phyloP scores from a whole-genome alignment of 2,329 filamentous ascomycete species.

The Curvularia spicifera region DNA sequence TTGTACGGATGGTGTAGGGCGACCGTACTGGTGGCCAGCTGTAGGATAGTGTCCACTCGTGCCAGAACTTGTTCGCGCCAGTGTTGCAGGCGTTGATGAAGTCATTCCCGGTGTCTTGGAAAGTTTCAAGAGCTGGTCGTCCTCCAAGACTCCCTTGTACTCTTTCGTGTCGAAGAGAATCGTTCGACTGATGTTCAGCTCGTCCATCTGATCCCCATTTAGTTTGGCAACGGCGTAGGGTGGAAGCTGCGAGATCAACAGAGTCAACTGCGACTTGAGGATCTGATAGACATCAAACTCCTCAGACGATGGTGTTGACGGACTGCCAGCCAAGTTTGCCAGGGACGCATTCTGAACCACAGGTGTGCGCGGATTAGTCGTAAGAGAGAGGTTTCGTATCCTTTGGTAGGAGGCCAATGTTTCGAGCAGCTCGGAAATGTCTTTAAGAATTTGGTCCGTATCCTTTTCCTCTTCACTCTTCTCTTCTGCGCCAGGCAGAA shows the following conservation, averaged over 20 bases:
- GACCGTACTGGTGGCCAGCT: slow-evolving; percentile 40
- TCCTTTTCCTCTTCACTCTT: slow-evolving; percentile 63
- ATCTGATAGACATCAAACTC: slow-evolving; percentile 70
- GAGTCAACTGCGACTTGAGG: slow-evolving; percentile 74
- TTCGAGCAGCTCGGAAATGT: slow-evolving; percentile 77
- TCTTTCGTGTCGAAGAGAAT: slow-evolving; percentile 75
- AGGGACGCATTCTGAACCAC: slow-evolving; percentile 72
- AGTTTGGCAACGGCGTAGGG: slow-evolving; percentile 87
- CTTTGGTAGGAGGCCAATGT: slow-evolving; percentile 79
- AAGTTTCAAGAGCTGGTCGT: slow-evolving; percentile 67
- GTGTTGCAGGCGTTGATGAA: slow-evolving; percentile 36
- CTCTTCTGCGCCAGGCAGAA: slow-evolving; percentile 32
- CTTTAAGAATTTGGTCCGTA: slow-evolving; percentile 71
- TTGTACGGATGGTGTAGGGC: slow-evolving; percentile 36
- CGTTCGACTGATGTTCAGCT: slow-evolving; percentile 80
- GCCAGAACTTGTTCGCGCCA: slow-evolving; percentile 36
- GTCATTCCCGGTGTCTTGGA: slow-evolving; percentile 50
- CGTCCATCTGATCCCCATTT: slow-evolving; percentile 83
- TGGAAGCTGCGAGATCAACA: slow-evolving; percentile 77
- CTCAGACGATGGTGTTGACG: slow-evolving; percentile 67
- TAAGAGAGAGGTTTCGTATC: slow-evolving; percentile 74
- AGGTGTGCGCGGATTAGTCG: slow-evolving; percentile 69
- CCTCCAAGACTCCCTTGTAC: slow-evolving; percentile 81
- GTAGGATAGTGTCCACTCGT: slow-evolving; percentile 40
- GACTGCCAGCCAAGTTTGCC: slow-evolving; percentile 59